These are phyloP conservation scores for Geotrichum bryndzae DNA, from an alignment of 1,139 yeast genomes.

Conservation along the genomic window DNA sequence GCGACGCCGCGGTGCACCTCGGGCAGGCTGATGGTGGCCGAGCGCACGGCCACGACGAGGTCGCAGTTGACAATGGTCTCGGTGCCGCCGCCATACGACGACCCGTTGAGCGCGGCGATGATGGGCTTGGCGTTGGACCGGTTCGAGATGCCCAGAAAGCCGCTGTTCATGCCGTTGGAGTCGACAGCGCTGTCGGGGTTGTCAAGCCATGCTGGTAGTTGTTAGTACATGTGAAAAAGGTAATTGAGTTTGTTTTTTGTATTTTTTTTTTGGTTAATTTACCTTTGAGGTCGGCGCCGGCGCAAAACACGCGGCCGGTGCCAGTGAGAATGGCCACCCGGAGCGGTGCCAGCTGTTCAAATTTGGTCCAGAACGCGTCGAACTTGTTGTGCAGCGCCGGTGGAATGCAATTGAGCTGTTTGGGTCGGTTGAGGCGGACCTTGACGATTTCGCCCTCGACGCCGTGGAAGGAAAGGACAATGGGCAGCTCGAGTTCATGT, in stretches of 20 bases:
- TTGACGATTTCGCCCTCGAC: conserved; percentile 20
- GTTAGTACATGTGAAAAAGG: background rate
- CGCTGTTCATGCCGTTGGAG: conserved; percentile 10
- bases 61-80: conserved; percentile 33
- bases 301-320: conserved; percentile 29
- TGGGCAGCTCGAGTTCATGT: conserved; percentile 5
- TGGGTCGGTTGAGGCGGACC: conserved; percentile 35
- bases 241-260: background rate
- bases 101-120: conserved; percentile 33
- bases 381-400: conserved; percentile 21
- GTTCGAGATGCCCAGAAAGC: conserved; percentile 33
- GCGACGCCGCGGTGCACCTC: conserved; percentile 33
- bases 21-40: conserved; percentile 30
- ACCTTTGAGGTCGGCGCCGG: conserved; percentile 33
- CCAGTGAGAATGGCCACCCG: conserved; percentile 33
- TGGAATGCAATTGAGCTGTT: conserved; percentile 25
- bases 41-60: conserved; percentile 29
- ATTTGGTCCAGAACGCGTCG: conserved; percentile 28
- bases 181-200: background rate
- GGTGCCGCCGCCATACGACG: conserved; percentile 34
- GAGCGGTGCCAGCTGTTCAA: conserved; percentile 26
- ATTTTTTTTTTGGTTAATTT: conserved; percentile 4
- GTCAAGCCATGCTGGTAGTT: conserved; percentile 7
- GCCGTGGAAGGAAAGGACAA: conserved; percentile 14
- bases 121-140: conserved; percentile 30